Percentiles rank a stretch among this genome's conserved stretches.
Evolutionary conservation across 495 filamentous ascomycete genomes (phyloP).

Genomic region (Penicillium steckii): DNA sequence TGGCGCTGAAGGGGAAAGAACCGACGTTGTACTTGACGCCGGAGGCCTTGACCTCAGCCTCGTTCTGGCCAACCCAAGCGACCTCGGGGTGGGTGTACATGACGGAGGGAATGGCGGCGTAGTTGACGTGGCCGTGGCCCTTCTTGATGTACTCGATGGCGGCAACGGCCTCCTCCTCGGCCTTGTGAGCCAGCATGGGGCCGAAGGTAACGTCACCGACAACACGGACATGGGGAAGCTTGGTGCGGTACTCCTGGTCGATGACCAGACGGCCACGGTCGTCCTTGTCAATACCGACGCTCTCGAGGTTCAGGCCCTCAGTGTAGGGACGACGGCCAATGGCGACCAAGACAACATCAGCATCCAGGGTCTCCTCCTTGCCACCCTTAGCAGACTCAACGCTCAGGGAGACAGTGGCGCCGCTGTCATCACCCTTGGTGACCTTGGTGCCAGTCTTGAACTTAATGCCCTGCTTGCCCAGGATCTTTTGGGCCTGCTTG

Average conservation of each 20-base stretch:
- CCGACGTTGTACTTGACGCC: slow-evolving; percentile 89
- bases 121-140: slow-evolving; percentile 98
- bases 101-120: slow-evolving; percentile 93
- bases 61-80: slow-evolving; percentile 97
- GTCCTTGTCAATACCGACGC: slow-evolving; percentile 90
- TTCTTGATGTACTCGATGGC: slow-evolving; percentile 96
- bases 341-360: slow-evolving; percentile 94
- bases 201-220: slow-evolving; percentile 97
- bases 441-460: slow-evolving; percentile 99
- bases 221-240: slow-evolving; percentile 92
- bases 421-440: slow-evolving; percentile 73
- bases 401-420: slow-evolving; percentile 71
- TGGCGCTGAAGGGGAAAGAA: slow-evolving; percentile 95
- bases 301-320: slow-evolving; percentile 84
- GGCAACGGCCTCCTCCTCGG: slow-evolving; percentile 95
- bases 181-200: slow-evolving; percentile 99
- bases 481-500: slow-evolving; percentile 88
- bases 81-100: slow-evolving; percentile 99
- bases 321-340: slow-evolving; percentile 97
- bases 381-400: slow-evolving; percentile 95
- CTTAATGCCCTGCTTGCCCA: slow-evolving; percentile 95
- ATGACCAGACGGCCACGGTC: slow-evolving; percentile 92
- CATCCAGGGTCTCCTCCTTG: slow-evolving; percentile 88
- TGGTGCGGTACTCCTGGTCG: slow-evolving; percentile 97
- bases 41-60: slow-evolving; percentile 89